Evolutionary conservation across 441 rosid genomes (phyloP).

Genomic region (Aquilaria agallochum): DNA sequence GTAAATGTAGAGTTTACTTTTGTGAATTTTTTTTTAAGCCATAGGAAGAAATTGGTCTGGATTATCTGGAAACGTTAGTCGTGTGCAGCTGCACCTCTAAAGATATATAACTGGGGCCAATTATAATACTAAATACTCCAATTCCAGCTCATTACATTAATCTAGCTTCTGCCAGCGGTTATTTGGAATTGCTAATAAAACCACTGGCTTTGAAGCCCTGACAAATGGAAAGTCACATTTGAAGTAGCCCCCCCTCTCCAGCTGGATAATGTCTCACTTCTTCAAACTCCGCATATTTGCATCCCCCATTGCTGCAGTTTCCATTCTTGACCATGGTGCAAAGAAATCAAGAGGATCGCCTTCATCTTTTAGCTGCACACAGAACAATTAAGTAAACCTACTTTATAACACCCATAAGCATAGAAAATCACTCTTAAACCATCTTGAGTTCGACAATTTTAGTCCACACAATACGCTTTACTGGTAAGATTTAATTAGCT

Average conservation of each 20-base stretch:
- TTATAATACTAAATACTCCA: too few relatives aligned
- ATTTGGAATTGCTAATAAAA: slow-evolving; percentile 70
- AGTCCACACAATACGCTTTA: not conserved
- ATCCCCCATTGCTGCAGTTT: slow-evolving; percentile 66
- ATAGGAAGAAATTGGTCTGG: too few relatives aligned
- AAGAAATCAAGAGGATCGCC: slow-evolving; percentile 54
- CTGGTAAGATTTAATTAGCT: not conserved
- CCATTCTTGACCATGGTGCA: slow-evolving; percentile 57
- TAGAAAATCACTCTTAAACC: not conserved
- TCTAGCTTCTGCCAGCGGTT: slow-evolving; percentile 44
- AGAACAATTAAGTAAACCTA: slow-evolving; percentile 1
- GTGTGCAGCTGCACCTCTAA: too few relatives aligned
- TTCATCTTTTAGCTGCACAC: slow-evolving; percentile 68
- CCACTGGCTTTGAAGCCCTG: slow-evolving; percentile 57
- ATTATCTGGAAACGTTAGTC: too few relatives aligned
- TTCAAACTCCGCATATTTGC: slow-evolving; percentile 74
- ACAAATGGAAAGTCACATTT: slow-evolving; percentile 73
- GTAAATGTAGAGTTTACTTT: too few relatives aligned
- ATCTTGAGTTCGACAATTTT: too few relatives aligned
- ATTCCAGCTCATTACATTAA: too few relatives aligned
- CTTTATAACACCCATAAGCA: not conserved
- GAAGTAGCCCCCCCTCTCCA: slow-evolving; percentile 87
- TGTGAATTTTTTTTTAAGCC: too few relatives aligned
- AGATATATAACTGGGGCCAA: too few relatives aligned
- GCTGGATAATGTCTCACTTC: slow-evolving; percentile 64